Evolutionary conservation across 2,329 filamentous ascomycete species (phyloP), one percentile per base, ranked within the genome.

Genomic region (Sarocladium oryzae): DNA sequence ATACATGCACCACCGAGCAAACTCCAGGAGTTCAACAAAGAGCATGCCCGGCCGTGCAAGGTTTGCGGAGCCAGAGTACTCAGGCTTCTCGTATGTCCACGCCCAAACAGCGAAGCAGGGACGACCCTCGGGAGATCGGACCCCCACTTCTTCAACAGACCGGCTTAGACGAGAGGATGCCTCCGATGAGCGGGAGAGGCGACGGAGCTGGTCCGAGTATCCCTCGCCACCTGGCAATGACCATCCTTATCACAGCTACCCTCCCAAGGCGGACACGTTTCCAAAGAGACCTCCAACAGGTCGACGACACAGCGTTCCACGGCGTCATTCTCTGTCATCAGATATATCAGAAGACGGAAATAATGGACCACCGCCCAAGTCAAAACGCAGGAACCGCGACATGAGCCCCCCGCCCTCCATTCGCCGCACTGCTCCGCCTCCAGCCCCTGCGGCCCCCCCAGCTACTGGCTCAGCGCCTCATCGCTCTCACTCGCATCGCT

Each of bases 171-270:
- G 67, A 32, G 65, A 67, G 24, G 66, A 66, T 26, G 66, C 70
- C 6, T 61, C 69, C 8, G 73, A 75, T 15, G 69, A 69, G 15
- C 61, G 68, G n/a, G 63, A 60, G 11, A 69, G 73, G 35, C 69
- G 76, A 35, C 69, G 72, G 51, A 79, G 77, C 62, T 74, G 76
- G 59, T 77, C 76, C 2, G 77, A 79, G 52, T 70, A 73, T 49
- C 71, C 71, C 2, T 67, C 66, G 2, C 66, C 69, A 1, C 64
- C 65, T 2, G 58, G 66, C 16, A 60, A 68, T 13, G 60, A 63
- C 2, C 49, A 63, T 11, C 53, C 57, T 20, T 55, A 57, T 7
- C 62, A 62, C 46, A 48, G 57, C 32, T 61, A 62, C 50, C 63
- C 38, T 15, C 51, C 30, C 4, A 49, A 49, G 32, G 21, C 46